Evolutionary conservation across 2,329 filamentous ascomycete genomes (phyloP), one percentile per base, ranked within the genome.

Genomic region (Cercospora sp.): DNA sequence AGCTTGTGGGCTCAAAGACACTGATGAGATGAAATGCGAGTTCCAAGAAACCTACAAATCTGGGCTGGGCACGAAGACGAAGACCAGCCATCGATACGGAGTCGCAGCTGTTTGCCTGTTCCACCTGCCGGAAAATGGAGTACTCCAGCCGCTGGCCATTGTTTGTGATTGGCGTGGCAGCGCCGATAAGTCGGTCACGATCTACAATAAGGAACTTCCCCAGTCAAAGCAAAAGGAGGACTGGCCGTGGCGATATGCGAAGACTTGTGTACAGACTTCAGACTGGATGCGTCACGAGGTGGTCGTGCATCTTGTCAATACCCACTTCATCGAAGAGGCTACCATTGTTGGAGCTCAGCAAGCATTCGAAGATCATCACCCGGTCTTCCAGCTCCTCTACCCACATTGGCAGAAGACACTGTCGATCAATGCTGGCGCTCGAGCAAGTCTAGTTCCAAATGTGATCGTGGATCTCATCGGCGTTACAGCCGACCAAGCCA

Each of bases 221-320:
- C 78, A 82, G 0, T 69, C 72, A 0, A 71, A 74, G 21, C 80
- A 85, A 69, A 79, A 78, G 61, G 73, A 75, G 1, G 84, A 86
- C 74, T 86, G 83, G 82, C 78, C 83, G 0, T 86, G 84, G 84
- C 76, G 84, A 55, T 85, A 85, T 71, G 84, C 84, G 21, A 86
- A 85, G 74, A 84, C 80, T 0, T 85, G 82, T 58, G 80, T 80
- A 1, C 83, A 85, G 66, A 78, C 80, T 1, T 78, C 81, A 1
- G 84, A 85, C 74, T 86, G 83, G 84, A 74, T 80, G 62, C 78
- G 81, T 4, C 84, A 86, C 67, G 83, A 85, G 72, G 28, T 64
- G 40, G 51, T 59, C 3, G 79, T 84, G 2, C 84, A 86, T 67
- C 78, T 86, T 18, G 69, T 68, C 67, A 69, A 71, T 37, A 72